Evolutionary conservation across 345 rosid species (phyloP).

Genomic region (Arabidopsis arenosa): DNA sequence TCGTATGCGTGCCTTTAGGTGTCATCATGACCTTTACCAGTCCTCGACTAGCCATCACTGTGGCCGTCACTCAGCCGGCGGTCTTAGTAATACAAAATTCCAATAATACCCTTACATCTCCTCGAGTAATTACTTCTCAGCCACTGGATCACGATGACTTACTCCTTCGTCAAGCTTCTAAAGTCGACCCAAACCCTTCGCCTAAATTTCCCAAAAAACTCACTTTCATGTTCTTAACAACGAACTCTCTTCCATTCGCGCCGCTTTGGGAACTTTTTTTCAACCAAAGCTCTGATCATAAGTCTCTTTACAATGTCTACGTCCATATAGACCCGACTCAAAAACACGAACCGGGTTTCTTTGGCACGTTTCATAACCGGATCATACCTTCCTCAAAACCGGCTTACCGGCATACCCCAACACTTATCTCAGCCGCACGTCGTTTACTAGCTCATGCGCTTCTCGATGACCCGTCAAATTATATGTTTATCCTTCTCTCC

Average conservation of each 20-base stretch:
- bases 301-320: constrained; percentile 62
- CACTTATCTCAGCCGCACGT: constrained; percentile 74
- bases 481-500: constrained; percentile 71
- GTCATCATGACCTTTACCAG: constrained; percentile 53
- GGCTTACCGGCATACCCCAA: constrained; percentile 56
- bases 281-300: constrained; percentile 40
- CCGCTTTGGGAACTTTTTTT: constrained; percentile 74
- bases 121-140: constrained; percentile 27
- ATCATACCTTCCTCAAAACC: constrained; percentile 67
- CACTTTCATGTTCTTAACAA: constrained; percentile 73
- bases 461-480: constrained; percentile 58
- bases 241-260: constrained; percentile 64
- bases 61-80: constrained; percentile 30
- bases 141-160: constrained; percentile 50
- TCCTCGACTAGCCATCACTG: constrained; percentile 40
- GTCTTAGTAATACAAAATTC: constrained; percentile 10
- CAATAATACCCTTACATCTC: constrained; percentile 3
- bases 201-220: constrained; percentile 50
- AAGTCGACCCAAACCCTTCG: constrained; percentile 43
- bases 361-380: constrained; percentile 58
- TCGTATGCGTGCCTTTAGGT: constrained; percentile 67
- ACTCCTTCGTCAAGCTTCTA: constrained; percentile 55
- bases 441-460: constrained; percentile 72
- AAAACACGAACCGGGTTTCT: constrained; percentile 46
- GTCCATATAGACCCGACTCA: constrained; percentile 64